Evolutionary conservation across 164 flowering plant genomes (phyloP).

Genomic region (Echeveria elegans): DNA sequence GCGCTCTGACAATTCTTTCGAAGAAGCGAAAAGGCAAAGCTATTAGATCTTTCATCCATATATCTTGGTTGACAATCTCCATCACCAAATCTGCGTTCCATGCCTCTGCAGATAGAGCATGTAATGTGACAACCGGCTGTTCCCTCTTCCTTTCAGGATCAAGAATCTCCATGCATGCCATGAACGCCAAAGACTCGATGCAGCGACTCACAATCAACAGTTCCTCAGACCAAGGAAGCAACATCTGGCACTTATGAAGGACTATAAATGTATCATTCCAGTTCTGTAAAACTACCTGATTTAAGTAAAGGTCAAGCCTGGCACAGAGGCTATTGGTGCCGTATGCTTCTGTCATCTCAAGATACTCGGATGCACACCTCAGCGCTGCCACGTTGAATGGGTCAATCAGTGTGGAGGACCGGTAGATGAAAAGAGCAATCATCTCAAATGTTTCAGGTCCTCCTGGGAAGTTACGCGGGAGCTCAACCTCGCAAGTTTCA

Average conservation of each 20-base stretch:
- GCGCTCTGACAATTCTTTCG: conserved; percentile 61
- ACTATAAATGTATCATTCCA: conserved; percentile 89
- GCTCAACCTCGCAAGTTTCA: conserved; percentile 40
- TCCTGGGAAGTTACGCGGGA: conserved; percentile 73
- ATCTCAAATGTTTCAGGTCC: conserved; percentile 72
- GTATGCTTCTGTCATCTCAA: conserved; percentile 71
- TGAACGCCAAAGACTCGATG: conserved; percentile 67
- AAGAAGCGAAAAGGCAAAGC: conserved; percentile 70
- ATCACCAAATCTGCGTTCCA: conserved; percentile 53
- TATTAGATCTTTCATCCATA: conserved; percentile 77
- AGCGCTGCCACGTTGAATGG: conserved; percentile 78
- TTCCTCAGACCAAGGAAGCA: conserved; percentile 30
- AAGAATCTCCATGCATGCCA: conserved; percentile 80
- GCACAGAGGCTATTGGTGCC: conserved; percentile 59
- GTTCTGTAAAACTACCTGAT: conserved; percentile 78
- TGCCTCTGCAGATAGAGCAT: conserved; percentile 33
- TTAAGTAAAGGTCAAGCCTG: conserved; percentile 65
- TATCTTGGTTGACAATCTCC: conserved; percentile 46
- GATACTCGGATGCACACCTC: conserved; percentile 80
- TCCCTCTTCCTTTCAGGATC: conserved; percentile 78
- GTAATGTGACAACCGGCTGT: conserved; percentile 47
- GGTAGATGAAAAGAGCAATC: conserved; percentile 69
- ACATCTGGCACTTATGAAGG: conserved; percentile 64
- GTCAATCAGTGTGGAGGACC: conserved; percentile 56
- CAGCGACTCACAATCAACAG: conserved; percentile 57